Evolutionary conservation across 768 basidiomycete genomes (phyloP), one percentile per base, ranked within the genome.

Genomic region (Mycena sanguinolenta): DNA sequence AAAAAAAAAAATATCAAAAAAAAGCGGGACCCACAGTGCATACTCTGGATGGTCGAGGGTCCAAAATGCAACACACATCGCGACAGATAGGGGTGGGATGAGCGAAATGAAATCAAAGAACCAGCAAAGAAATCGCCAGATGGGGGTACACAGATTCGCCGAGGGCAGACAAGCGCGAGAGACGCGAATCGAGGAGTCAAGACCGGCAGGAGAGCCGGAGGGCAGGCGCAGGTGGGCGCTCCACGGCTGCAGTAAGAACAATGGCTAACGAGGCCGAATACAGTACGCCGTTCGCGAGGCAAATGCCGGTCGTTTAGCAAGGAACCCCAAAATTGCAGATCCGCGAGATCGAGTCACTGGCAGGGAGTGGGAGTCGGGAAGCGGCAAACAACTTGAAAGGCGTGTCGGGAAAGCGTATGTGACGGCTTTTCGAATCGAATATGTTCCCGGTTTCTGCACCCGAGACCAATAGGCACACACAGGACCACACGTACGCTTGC

Each of bases 61-160:
- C 89, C 91, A 95, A 75, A 94, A 86, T 39, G 85, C 92, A 72
- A 95, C 88, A 78, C 94, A 95, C 94, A 95, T 95, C 9, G 36
- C 38, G 55, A 42, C 32, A 32, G 16, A 34, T 36, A 59, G 59
- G 42, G 58, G 58, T 21, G 27, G 19, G 28, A 27, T 19, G 27
- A 16, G 34, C 39, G 23, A 16, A 39, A 28, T 17, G n/a, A 55
- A 57, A 23, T 21, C 30, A 32, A 34, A 58, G 21, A 28, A 23
- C 30, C 32, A 58, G 30, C 27, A 30, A 34, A 52, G n/a, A 34
- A 38, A 13, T 25, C 27, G 17, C 63, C 32, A 36, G 28, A 63
- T 25, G 46, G 44, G n/a, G 32, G 60, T 50, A 50, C 10, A 34
- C 42, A 46, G 16, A 19, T 16, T 30, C 19, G 23, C 27, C 32